Evolutionary conservation across 306 rosid species (phyloP).

Genomic region (cucumber (Cucumis sativus)): DNA sequence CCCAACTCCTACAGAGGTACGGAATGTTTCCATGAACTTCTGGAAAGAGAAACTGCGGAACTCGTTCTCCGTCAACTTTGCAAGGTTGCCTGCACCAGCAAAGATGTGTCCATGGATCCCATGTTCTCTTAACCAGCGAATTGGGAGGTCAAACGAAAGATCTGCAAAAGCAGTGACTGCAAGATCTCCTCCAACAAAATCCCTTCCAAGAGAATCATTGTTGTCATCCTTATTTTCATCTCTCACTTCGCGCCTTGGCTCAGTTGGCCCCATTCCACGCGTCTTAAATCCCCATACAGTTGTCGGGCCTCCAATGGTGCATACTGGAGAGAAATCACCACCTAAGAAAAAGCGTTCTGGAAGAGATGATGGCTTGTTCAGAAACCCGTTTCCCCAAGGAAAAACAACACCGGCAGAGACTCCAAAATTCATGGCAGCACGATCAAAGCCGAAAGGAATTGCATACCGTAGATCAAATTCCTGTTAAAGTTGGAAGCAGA

Average conservation of each 20-base stretch:
- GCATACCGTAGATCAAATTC: constrained; percentile 87
- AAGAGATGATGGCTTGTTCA: constrained; percentile 73
- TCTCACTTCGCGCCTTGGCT: constrained; percentile 47
- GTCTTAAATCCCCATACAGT: constrained; percentile 87
- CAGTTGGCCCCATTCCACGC: constrained; percentile 82
- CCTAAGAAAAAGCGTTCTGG: constrained; percentile 93
- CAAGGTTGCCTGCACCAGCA: constrained; percentile 82
- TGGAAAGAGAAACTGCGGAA: constrained; percentile 46
- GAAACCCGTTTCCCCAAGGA: constrained; percentile 83
- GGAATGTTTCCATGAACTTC: constrained; percentile 63
- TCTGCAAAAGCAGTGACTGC: constrained; percentile 91
- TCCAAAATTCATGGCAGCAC: constrained; percentile 80
- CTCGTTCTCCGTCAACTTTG: constrained; percentile 73
- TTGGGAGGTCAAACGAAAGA: constrained; percentile 81
- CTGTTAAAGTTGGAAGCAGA: constrained; percentile 27
- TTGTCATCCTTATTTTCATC: constrained; percentile 31
- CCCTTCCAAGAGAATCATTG: constrained; percentile 42
- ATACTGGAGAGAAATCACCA: constrained; percentile 93
- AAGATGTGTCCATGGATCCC: constrained; percentile 92
- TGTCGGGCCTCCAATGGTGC: constrained; percentile 70
- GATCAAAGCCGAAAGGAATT: constrained; percentile 72
- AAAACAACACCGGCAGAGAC: constrained; percentile 64
- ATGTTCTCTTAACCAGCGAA: constrained; percentile 71
- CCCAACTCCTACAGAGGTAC: constrained; percentile 80
- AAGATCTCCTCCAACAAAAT: constrained; percentile 89